phyloP scores from a whole-genome alignment of 1,284 basidiomycete species.

The Somion occarium region DNA sequence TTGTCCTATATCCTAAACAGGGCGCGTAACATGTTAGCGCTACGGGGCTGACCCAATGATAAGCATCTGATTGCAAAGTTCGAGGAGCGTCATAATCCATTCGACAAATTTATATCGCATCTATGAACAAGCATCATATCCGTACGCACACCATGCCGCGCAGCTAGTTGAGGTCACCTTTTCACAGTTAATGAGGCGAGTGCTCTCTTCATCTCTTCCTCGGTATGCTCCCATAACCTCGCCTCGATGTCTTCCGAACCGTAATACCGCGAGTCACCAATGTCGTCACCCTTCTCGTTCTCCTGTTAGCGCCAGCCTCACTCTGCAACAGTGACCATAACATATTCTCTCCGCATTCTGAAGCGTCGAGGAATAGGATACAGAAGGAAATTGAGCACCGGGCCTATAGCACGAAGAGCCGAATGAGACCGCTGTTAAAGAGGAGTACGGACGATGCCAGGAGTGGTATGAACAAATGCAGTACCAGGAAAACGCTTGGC shows the following conservation, averaged over 20 bases:
- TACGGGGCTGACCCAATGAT: too few species aligned
- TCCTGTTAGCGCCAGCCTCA: conserved; percentile 28
- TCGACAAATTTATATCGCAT: too few species aligned
- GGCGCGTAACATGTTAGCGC: too few species aligned
- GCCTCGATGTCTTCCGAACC: conserved; percentile 35
- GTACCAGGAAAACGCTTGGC: conserved; percentile 25
- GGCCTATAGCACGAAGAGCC: conserved; percentile 20
- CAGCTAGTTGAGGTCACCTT: too few species aligned
- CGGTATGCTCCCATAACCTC: conserved; percentile 44
- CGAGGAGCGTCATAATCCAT: too few species aligned
- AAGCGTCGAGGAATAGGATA: conserved; percentile 29
- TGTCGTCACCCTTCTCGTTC: conserved; percentile 33
- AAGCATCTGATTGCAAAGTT: too few species aligned
- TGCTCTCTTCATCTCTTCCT: conserved; percentile 23
- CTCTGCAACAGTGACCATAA: conserved; percentile 31
- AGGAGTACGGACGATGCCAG: conserved; percentile 30
- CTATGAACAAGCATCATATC: too few species aligned
- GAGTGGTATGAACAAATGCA: conserved; percentile 28
- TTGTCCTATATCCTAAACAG: too few species aligned
- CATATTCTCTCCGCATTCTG: conserved; percentile 40
- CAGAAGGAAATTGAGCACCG: conserved; percentile 20
- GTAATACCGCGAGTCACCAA: conserved; percentile 33
- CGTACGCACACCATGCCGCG: too few species aligned
- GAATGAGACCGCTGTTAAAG: conserved; percentile 18
- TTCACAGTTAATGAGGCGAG: too few species aligned